These are phyloP conservation scores for Ceratobasidium sp. DNA, from an alignment of 1,284 basidiomycete species.

Conservation along the genomic window DNA sequence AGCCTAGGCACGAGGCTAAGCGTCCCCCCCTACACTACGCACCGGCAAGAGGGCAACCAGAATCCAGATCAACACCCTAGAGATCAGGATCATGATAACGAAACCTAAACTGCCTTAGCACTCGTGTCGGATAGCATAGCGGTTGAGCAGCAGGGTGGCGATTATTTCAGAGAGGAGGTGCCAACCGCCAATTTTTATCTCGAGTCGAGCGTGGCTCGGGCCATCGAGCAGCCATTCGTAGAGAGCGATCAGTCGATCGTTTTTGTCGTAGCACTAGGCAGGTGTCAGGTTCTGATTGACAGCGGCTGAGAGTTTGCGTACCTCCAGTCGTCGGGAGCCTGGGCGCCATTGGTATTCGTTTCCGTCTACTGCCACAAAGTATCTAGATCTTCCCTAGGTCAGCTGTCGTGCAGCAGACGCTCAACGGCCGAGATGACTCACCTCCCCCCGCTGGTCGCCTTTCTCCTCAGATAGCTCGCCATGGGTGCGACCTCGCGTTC, in stretches of 20 bases:
- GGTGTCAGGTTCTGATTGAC: neutral
- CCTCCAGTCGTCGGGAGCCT: slow-evolving; percentile 47
- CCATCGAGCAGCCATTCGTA: slow-evolving; percentile 49
- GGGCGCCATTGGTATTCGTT: slow-evolving; percentile 48
- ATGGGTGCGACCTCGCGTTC: slow-evolving; percentile 19
- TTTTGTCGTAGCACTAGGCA: slow-evolving; percentile 46
- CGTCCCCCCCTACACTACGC: neutral
- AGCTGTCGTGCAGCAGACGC: neutral
- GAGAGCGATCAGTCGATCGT: slow-evolving; percentile 47
- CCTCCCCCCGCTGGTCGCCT: slow-evolving; percentile 5
- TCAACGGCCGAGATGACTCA: neutral
- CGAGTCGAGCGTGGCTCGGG: slow-evolving; percentile 46
- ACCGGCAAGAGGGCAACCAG: neutral
- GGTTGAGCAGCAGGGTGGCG: slow-evolving; percentile 47
- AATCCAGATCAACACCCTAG: neutral
- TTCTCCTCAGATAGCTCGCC: slow-evolving; percentile 29
- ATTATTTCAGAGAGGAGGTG: slow-evolving; percentile 47
- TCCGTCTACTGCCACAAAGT: slow-evolving; percentile 46
- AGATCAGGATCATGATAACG: neutral
- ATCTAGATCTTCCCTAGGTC: slow-evolving; percentile 41
- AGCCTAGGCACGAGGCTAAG: neutral
- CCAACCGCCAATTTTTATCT: slow-evolving; percentile 47
- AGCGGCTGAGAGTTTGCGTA: neutral
- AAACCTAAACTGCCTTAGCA: neutral
- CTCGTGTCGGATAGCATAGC: slow-evolving; percentile 46